These are phyloP conservation scores for Brasilioporus rufonigricans DNA, from an alignment of 768 basidiomycete genomes.

Conservation along the genomic window DNA sequence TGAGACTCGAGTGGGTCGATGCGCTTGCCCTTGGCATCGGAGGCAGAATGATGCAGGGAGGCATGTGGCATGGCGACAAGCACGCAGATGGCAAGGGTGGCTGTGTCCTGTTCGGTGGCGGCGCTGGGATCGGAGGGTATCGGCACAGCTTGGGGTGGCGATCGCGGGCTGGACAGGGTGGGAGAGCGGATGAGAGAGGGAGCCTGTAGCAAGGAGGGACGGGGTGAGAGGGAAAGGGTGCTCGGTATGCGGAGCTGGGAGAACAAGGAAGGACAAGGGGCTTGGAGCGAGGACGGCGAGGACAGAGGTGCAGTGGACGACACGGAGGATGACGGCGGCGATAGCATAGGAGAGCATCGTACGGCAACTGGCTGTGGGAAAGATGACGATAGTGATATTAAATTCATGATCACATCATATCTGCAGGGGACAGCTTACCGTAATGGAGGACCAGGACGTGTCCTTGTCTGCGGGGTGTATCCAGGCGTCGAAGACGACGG, in stretches of 20 bases:
- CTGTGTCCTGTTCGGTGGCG: too few species aligned
- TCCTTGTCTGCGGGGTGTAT: neutral
- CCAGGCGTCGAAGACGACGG: conserved; percentile 20
- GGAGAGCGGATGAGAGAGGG: neutral
- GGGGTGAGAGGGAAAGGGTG: neutral
- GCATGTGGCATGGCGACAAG: conserved; percentile 25
- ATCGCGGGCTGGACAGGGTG: neutral
- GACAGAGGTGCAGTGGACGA: neutral
- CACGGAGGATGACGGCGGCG: neutral
- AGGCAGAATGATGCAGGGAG: neutral
- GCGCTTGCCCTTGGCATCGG: conserved; percentile 20
- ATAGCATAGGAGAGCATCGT: conserved; percentile 1
- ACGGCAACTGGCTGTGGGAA: conserved; percentile 19
- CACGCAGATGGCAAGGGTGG: conserved; percentile 13
- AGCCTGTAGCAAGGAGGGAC: neutral
- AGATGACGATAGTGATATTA: too few species aligned
- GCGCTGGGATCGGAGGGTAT: neutral
- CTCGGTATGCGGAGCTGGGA: conserved; percentile 10
- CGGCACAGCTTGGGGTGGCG: neutral
- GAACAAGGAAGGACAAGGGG: neutral
- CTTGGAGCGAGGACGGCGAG: neutral
- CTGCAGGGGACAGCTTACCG: conserved; percentile 9
- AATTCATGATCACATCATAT: too few species aligned
- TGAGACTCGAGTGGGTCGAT: conserved; percentile 8
- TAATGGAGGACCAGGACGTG: conserved; percentile 13